phyloP scores from a whole-genome alignment of 768 basidiomycete genomes.

The Mycena rosella region DNA sequence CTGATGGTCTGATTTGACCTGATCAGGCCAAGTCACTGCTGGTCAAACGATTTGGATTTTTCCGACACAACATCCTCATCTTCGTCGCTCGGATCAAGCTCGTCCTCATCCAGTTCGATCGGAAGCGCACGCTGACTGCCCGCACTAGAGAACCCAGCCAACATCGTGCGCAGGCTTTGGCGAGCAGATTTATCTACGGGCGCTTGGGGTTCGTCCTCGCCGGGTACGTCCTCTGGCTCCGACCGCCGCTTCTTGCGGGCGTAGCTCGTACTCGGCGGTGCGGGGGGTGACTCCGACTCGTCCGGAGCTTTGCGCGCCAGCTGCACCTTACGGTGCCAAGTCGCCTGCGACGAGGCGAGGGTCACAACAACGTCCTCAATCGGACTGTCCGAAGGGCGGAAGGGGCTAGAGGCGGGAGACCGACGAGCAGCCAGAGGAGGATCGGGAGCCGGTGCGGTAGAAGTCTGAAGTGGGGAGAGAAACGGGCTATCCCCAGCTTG shows the following conservation, averaged over 20 bases:
- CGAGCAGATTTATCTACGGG: conserved; percentile 22
- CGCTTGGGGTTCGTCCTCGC: no score
- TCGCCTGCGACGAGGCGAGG: conserved; percentile 2
- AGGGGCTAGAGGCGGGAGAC: not conserved
- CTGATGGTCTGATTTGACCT: no score
- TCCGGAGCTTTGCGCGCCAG: conserved; percentile 11
- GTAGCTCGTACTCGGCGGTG: not conserved
- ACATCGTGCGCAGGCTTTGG: conserved; percentile 57
- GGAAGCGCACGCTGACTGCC: conserved; percentile 53
- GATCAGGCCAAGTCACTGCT: no score
- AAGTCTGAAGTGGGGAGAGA: conserved; percentile 3
- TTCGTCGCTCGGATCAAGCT: conserved; percentile 35
- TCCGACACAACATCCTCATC: conserved; percentile 19
- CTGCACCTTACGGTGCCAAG: conserved; percentile 28
- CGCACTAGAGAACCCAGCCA: conserved; percentile 67
- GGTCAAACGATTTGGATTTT: no score
- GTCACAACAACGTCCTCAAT: conserved; percentile 21
- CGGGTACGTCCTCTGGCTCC: conserved; percentile 15
- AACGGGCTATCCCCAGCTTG: conserved; percentile 25
- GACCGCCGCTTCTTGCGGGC: conserved; percentile 54
- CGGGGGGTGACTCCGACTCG: conserved; percentile 22
- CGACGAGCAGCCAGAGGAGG: not conserved
- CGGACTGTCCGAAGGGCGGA: not conserved
- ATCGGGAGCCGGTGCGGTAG: no score
- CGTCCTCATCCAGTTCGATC: conserved; percentile 37